phyloP scores from a whole-genome alignment of 495 filamentous ascomycete species.

The Xylaria longipes region DNA sequence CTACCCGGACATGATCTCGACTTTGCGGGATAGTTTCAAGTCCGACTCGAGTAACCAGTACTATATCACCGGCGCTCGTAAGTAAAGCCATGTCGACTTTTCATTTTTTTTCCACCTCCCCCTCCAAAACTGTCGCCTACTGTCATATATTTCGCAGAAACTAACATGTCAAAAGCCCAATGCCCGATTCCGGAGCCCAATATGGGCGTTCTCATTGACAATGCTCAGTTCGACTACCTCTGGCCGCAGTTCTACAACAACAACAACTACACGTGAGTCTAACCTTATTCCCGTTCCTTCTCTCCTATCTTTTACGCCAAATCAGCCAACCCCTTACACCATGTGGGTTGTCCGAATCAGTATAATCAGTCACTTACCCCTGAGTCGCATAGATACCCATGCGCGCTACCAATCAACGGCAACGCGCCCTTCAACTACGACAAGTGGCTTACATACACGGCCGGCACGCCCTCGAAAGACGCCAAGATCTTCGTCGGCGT shows the following conservation, averaged over 20 bases:
- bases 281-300: neutral
- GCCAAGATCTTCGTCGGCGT: conserved; percentile 60
- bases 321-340: neutral
- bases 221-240: conserved; percentile 52
- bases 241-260: conserved; percentile 59
- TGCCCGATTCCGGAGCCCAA: conserved; percentile 61
- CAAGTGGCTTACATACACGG: conserved; percentile 53
- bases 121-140: no score
- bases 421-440: conserved; percentile 50
- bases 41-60: conserved; percentile 52
- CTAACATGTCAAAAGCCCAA: no score
- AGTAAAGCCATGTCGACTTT: no score
- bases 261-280: conserved; percentile 39
- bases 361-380: neutral
- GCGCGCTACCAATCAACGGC: conserved; percentile 42
- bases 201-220: conserved; percentile 58
- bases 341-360: neutral
- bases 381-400: conserved; percentile 26
- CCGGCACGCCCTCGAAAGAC: conserved; percentile 43
- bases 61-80: conserved; percentile 62
- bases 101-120: no score
- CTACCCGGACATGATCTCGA: conserved; percentile 49
- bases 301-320: neutral
- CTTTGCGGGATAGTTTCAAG: conserved; percentile 56
- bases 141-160: no score